Conservation (phyloP, 2,329 filamentous ascomycete genomes). For the Claviceps pazoutovae region DNA sequence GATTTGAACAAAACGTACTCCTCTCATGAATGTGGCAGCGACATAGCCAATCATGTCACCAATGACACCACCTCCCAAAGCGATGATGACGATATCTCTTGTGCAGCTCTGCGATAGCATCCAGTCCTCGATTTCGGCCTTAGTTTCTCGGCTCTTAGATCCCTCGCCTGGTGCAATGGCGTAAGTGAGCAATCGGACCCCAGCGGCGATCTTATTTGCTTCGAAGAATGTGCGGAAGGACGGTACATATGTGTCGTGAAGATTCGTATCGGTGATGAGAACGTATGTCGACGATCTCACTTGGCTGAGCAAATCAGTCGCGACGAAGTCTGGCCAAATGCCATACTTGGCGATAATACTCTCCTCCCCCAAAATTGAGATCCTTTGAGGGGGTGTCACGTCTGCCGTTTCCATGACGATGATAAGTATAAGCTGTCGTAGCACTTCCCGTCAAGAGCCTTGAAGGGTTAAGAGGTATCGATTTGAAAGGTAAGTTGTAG, state of each 20-base stretch:
- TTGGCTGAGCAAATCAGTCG: slow-evolving; percentile 63
- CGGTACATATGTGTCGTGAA: slow-evolving; percentile 68
- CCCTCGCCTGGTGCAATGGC: slow-evolving; percentile 81
- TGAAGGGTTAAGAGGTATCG: background rate
- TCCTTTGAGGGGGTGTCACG: slow-evolving; percentile 35
- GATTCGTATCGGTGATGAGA: slow-evolving; percentile 91
- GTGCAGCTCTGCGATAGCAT: slow-evolving; percentile 86
- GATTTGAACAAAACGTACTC: slow-evolving; percentile 89
- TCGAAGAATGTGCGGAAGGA: slow-evolving; percentile 43
- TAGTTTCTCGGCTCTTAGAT: slow-evolving; percentile 85
- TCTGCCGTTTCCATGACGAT: slow-evolving; percentile 14
- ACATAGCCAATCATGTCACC: slow-evolving; percentile 97
- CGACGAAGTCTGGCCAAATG: slow-evolving; percentile 73
- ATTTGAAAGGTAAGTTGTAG: background rate
- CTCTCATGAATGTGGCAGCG: slow-evolving; percentile 96
- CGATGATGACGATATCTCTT: slow-evolving; percentile 86
- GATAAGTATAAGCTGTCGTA: background rate
- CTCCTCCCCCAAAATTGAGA: slow-evolving; percentile 76
- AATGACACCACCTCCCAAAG: slow-evolving; percentile 89
- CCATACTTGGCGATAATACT: slow-evolving; percentile 86
- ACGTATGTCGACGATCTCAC: slow-evolving; percentile 83
- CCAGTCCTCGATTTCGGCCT: slow-evolving; percentile 96
- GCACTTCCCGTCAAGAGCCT: background rate
- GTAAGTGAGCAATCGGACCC: slow-evolving; percentile 66
- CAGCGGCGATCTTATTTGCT: slow-evolving; percentile 12